Evolutionary conservation across 805 yeast genomes (phyloP), one percentile per base, ranked within the genome.

Genomic region (Blastobotrys mokoenaii): DNA sequence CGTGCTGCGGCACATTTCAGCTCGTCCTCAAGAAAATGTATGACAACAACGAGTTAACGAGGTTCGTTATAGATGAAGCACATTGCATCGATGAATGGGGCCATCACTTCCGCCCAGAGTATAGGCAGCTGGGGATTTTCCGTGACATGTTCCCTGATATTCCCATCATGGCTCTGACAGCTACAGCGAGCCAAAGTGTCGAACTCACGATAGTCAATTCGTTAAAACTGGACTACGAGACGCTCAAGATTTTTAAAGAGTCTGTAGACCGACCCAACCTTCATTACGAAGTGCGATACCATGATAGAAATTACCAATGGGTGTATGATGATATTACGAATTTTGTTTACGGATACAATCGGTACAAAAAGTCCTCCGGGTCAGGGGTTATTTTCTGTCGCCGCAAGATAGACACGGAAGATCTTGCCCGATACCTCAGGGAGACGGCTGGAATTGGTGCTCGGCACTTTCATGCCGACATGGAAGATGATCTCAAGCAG

Each of bases 1-100:
- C 88, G 95, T 78, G 88, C 36, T 80, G 82, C 2, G 71, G 66
- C 4, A 78, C 79, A 55, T 79, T 90, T 38, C 82, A 77, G 56
- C 71, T 68, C 44, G 80, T 82, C 0, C 77, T 93, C 45, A 63
- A 71, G 10, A 69, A 64, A 41, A 66, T 93, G 7, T 70, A 84
- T 60, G 67, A 70, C n/a, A 72, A 71, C 27, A 68, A 73, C 11
- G 67, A 69, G 54, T 67, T 93, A 32, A 95, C 96, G 0, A 70
- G 97, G 44, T 73, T 93, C 33, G 96, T 93, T 9, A 86, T 93
- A 38, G 98, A 93, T 65, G 98, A 87, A 60, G 98, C 98, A 0
- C 98, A 93, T 66, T 93, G 98, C 72, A 94, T 93, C 37, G 85
- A 96, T 42, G 82, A 94, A 9, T 93, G 98, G 98, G 98, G 98